Evolutionary conservation across 495 filamentous ascomycete species (phyloP).

Genomic region (Geopyxis carbonaria): DNA sequence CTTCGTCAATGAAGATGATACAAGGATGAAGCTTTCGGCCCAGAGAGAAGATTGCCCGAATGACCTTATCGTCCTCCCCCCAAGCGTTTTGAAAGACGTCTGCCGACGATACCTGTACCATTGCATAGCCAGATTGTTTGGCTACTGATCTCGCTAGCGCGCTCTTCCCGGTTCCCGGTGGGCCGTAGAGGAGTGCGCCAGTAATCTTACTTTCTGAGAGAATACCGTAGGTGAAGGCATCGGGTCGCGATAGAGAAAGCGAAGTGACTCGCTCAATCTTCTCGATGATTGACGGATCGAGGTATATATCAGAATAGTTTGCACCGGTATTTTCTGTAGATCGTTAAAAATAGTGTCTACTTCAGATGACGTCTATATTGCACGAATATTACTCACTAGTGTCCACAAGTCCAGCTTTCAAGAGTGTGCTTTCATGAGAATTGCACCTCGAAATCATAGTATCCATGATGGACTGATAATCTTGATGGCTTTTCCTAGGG

Average conservation of each 20-base stretch:
- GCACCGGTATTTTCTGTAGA: slow-evolving; percentile 54
- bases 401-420: too few relatives aligned
- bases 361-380: too few relatives aligned
- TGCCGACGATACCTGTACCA: slow-evolving; percentile 90
- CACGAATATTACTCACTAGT: too few relatives aligned
- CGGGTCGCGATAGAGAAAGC: slow-evolving; percentile 64
- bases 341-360: not conserved
- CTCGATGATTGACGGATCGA: slow-evolving; percentile 59
- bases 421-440: too few relatives aligned
- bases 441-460: too few relatives aligned
- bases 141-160: slow-evolving; percentile 87
- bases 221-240: slow-evolving; percentile 86
- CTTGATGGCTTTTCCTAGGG: too few relatives aligned
- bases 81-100: slow-evolving; percentile 98
- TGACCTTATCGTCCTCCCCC: slow-evolving; percentile 93
- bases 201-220: slow-evolving; percentile 26
- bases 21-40: slow-evolving; percentile 91
- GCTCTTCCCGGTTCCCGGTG: slow-evolving; percentile 93
- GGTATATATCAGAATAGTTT: slow-evolving; percentile 65
- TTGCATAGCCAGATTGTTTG: slow-evolving; percentile 94
- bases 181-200: slow-evolving; percentile 89
- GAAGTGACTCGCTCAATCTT: slow-evolving; percentile 70
- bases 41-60: slow-evolving; percentile 96
- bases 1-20: slow-evolving; percentile 99
- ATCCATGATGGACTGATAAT: too few relatives aligned